A percentile compares a stretch with the other conserved stretches of the same genome.
Evolutionary conservation across 495 filamentous ascomycete genomes (phyloP).

Genomic region (Delitschia confertaspora): DNA sequence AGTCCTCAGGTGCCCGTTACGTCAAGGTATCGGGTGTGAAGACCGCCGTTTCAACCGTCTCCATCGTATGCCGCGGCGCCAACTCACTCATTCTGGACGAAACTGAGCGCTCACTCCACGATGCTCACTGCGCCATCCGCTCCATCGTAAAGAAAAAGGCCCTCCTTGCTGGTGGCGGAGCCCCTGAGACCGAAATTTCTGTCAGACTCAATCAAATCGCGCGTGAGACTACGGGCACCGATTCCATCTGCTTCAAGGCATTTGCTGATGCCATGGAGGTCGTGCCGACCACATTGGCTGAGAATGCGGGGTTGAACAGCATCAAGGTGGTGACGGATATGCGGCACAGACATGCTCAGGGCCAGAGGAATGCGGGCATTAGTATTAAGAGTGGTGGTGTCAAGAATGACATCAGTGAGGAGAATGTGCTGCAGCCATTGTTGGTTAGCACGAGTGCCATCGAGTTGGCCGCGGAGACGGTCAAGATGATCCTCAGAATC

Average conservation of each 20-base stretch:
- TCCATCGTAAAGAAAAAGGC: slow-evolving; percentile 98
- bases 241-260: slow-evolving; percentile 96
- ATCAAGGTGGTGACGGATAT: slow-evolving; percentile 99
- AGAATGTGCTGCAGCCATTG: slow-evolving; percentile 94
- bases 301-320: slow-evolving; percentile 93
- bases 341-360: slow-evolving; percentile 83
- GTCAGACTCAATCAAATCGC: slow-evolving; percentile 69
- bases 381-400: slow-evolving; percentile 96
- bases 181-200: slow-evolving; percentile 90
- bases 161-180: slow-evolving; percentile 90
- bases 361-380: slow-evolving; percentile 90
- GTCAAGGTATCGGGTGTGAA: slow-evolving; percentile 92
- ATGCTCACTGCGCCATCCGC: slow-evolving; percentile 93
- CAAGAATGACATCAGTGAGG: slow-evolving; percentile 86
- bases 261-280: slow-evolving; percentile 98
- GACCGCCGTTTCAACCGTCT: slow-evolving; percentile 74
- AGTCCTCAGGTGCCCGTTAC: slow-evolving; percentile 75
- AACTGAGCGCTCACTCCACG: slow-evolving; percentile 90
- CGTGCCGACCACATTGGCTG: slow-evolving; percentile 89
- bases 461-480: slow-evolving; percentile 91
- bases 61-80: slow-evolving; percentile 86
- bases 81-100: slow-evolving; percentile 93
- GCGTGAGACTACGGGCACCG: slow-evolving; percentile 77
- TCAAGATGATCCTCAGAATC: slow-evolving; percentile 97
- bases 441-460: slow-evolving; percentile 95